Evolutionary conservation across 768 basidiomycete genomes (phyloP), one percentile per base, ranked within the genome.

Genomic region (Lactarius trivialis): DNA sequence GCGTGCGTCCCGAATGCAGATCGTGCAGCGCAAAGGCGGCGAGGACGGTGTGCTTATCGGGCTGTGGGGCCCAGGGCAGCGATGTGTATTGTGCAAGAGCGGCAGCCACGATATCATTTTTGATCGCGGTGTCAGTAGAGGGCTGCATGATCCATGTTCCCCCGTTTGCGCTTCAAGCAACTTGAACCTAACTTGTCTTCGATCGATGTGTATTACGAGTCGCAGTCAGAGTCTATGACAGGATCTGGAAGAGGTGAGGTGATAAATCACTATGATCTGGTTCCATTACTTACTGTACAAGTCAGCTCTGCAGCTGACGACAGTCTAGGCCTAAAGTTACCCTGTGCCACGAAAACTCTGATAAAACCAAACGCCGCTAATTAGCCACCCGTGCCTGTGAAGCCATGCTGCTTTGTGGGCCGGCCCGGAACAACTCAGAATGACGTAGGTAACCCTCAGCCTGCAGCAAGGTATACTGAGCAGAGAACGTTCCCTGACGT

Each of bases 31-130:
- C 79, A 55, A 82, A 73, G 0, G 76, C 71, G 5, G 90, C 85
- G 0, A 87, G 72, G 56, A 91, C 73, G 26, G 87, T 89, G 73
- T 80, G 88, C 64, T 88, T 81, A 1, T 76, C 75, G 7, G 76
- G 64, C 19, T 78, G 83, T 4, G 85, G 86, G 49, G 68, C 75
- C 69, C 82, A 82, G 1, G 73, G 73, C 43, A 85, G 73, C 4
- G 74, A 71, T 4, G 71, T 60, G 65, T 86, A 89, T 9, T 74
- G 69, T 17, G 72, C 69, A 19, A 80, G 73, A 39, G 82, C 78
- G 1, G 70, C 64, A 19, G 71, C 39, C 49, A 80, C 76, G 56
- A 81, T 61, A 24, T 63, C 63, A 64, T 75, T 72, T 12, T 51
- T 65, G 50, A 39, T 60, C 36, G 26, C 37, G 58, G 48, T 36